Percentiles rank a stretch among this genome's conserved stretches.
These are phyloP conservation scores for Torulaspora franciscae DNA, from an alignment of 805 yeast genomes.

Conservation along the genomic window DNA sequence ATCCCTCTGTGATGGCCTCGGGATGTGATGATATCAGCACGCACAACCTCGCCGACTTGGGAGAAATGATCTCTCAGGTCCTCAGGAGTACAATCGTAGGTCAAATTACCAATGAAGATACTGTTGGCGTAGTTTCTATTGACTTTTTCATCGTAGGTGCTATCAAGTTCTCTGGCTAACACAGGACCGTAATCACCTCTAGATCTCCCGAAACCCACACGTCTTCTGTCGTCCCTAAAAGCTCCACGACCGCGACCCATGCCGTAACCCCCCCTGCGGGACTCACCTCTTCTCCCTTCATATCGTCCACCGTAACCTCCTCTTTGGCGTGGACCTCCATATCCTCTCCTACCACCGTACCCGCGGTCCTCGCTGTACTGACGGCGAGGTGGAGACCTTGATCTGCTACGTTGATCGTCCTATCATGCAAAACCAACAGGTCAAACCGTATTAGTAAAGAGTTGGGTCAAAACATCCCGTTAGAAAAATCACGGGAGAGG, in stretches of 20 bases:
- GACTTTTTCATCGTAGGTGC: slow-evolving; percentile 36
- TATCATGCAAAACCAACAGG: neutral
- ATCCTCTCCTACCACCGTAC: slow-evolving; percentile 23
- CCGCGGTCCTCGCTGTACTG: slow-evolving; percentile 12
- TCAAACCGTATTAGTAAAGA: slow-evolving; percentile 10
- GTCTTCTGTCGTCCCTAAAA: slow-evolving; percentile 23
- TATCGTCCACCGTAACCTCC: slow-evolving; percentile 41
- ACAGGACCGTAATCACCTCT: slow-evolving; percentile 21
- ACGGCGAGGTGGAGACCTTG: slow-evolving; percentile 24
- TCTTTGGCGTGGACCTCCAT: slow-evolving; percentile 27
- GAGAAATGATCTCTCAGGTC: slow-evolving; percentile 56
- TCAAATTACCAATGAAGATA: slow-evolving; percentile 66
- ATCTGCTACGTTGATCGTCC: slow-evolving; percentile 17
- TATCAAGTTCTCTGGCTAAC: slow-evolving; percentile 16
- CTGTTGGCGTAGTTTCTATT: slow-evolving; percentile 61
- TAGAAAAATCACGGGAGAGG: slow-evolving; percentile 3
- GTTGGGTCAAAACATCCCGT: neutral
- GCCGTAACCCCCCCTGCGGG: slow-evolving; percentile 32
- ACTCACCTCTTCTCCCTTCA: slow-evolving; percentile 34
- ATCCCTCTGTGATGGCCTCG: slow-evolving; percentile 79
- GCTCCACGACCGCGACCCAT: slow-evolving; percentile 20
- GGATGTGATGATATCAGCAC: slow-evolving; percentile 74
- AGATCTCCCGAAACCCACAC: slow-evolving; percentile 21
- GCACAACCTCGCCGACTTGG: slow-evolving; percentile 55
- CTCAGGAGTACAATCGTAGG: slow-evolving; percentile 54